Conservation (phyloP, 441 rosid species). For the Geranium incanum region DNA sequence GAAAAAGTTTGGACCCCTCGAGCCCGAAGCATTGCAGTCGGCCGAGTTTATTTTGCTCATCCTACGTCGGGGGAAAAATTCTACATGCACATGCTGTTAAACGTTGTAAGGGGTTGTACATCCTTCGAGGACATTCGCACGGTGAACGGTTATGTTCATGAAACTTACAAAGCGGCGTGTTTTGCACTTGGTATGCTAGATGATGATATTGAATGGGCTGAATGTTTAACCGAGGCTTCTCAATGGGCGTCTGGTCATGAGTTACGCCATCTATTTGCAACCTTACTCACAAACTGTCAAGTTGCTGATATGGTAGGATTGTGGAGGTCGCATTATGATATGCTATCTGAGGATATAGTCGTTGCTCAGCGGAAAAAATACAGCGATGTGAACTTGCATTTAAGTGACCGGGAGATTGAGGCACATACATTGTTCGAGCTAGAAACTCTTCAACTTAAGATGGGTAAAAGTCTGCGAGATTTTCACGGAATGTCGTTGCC, state of each 20-base stretch:
- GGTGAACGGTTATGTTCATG: not conserved
- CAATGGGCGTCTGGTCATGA: not conserved
- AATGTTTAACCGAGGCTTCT: not conserved
- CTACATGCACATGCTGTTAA: constrained; percentile 4
- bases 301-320: not conserved
- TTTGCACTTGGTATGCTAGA: constrained; percentile 13
- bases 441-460: no score
- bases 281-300: not conserved
- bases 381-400: no score
- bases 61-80: not conserved
- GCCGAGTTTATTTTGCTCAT: not conserved
- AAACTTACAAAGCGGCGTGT: not conserved
- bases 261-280: not conserved
- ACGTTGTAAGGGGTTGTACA: not conserved
- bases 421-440: no score
- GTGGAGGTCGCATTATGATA: not conserved
- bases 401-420: no score
- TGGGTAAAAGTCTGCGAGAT: no score
- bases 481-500: no score
- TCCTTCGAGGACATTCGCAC: constrained; percentile 12
- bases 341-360: not conserved
- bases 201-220: constrained; percentile 12
- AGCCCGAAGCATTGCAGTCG: not conserved
- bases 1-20: not conserved
- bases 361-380: no score